Percentiles rank a stretch among this genome's conserved stretches.
These are phyloP conservation scores for Diophrys appendiculata DNA, from an alignment of 73 alveolate genomes.

Conservation along the genomic window DNA sequence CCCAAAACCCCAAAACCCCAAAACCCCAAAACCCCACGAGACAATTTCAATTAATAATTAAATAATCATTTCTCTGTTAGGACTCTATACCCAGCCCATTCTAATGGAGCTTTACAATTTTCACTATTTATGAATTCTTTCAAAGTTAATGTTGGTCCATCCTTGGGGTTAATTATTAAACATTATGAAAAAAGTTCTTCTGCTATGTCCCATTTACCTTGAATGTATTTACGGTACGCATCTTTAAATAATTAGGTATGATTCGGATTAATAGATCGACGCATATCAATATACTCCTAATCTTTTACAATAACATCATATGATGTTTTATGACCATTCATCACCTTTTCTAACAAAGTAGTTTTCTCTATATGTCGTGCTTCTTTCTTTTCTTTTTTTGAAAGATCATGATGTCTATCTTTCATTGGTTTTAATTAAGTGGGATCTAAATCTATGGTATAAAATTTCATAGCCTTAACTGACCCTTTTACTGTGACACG, in stretches of 20 bases:
- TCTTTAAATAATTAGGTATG: constrained; percentile 25
- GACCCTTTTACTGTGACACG: constrained; percentile 93
- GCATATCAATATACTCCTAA: constrained; percentile 30
- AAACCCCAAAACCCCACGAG: constrained; percentile 16
- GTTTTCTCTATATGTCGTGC: constrained; percentile 30
- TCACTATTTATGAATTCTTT: constrained; percentile 26
- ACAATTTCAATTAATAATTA: neutral
- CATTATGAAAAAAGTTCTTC: constrained; percentile 34
- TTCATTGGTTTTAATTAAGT: too few relatives aligned
- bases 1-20: constrained; percentile 19
- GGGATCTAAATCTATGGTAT: constrained; percentile 78
- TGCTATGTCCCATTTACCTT: constrained; percentile 67
- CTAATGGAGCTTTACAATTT: constrained; percentile 48
- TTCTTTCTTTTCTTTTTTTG: constrained; percentile 26
- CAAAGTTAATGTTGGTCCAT: constrained; percentile 45
- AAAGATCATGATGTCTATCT: too few relatives aligned
- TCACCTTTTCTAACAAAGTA: neutral
- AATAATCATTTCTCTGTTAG: constrained; percentile 59
- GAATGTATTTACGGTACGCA: constrained; percentile 38
- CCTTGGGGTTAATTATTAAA: constrained; percentile 40
- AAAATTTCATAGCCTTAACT: constrained; percentile 77
- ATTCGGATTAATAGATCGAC: constrained; percentile 18
- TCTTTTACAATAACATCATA: constrained; percentile 26
- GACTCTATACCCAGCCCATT: constrained; percentile 60
- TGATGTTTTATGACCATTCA: constrained; percentile 7